Base-by-base conservation (phyloP, 1,284 basidiomycete genomes). In the Ustilago xerochloae region DNA sequence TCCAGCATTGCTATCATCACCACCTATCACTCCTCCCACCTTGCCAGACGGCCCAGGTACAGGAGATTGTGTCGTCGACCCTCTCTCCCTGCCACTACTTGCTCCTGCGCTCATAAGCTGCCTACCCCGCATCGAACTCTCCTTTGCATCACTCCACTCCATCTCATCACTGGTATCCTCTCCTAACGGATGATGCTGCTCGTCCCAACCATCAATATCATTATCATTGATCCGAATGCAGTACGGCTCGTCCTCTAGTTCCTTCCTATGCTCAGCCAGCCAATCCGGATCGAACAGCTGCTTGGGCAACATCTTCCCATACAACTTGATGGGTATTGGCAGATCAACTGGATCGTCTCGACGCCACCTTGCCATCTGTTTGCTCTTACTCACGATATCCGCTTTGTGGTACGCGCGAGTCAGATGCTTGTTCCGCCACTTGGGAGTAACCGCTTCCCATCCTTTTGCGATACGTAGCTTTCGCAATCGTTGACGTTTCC, bases 111-210 rank as follows among this genome's bases (percentile, higher is more conserved):
- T 36, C 20, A 56, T 46, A 29, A 62, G 22, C 53, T 61, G 58
- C 22, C 62, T 35, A 4, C 55, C 63, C 10, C 63, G 39, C 51
- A 51, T 45, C 36, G 49, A 56, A 26, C 55, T 69, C 46, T 75
- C 72, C 46, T 71, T 75, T 3, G 72, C 67, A 60, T 75, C 72
- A 49, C 72, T 75, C 72, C 72, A 75, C 50, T 77, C 75, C 70
- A 77, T 70, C 63, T 77, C 75, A 36, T 77, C 75, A 43, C 65
- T 68, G 24, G 75, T 77, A 43, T 77, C 72, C 51, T 78, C 76
- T 10, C 63, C 68, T 36, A 78, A 39, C 18, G 72, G 65, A 52
- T 78, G 71, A 47, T 72, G 64, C 15, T 16, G 30, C 43, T 78
- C 72, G 12, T 68, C 60, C 76, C 76, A 78, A 8, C 72, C 76